Conservation (phyloP, 306 rosid genomes). For the Prunus mira region DNA sequence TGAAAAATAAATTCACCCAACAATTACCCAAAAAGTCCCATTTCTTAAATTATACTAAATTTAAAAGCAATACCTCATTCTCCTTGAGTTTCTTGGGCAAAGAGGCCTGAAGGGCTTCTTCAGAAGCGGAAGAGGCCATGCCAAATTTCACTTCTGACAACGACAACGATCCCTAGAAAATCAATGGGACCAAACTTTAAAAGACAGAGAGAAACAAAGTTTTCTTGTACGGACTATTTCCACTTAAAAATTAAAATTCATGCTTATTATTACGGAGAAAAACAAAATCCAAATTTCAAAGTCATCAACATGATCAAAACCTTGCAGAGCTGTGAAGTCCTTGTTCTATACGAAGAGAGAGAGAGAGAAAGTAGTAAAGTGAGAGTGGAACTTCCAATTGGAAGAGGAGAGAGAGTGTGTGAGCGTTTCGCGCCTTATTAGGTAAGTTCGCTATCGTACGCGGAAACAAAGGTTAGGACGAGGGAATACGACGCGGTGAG, state of each 20-base stretch:
- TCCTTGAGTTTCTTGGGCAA: conserved; percentile 45
- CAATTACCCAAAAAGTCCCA: neutral
- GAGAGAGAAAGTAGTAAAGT: neutral
- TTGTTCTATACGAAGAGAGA: neutral
- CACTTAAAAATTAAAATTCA: neutral
- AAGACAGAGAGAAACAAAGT: neutral
- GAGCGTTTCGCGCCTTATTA: neutral
- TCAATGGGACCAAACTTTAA: neutral
- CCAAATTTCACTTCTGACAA: conserved; percentile 37
- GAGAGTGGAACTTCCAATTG: neutral
- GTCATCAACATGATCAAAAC: neutral
- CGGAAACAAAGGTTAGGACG: neutral
- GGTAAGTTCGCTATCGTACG: conserved; percentile 12
- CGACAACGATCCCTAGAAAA: neutral
- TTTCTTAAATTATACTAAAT: neutral
- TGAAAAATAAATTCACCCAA: neutral
- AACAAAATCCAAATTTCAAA: neutral
- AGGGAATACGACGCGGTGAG: neutral
- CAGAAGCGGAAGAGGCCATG: conserved; percentile 19
- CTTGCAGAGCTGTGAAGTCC: neutral
- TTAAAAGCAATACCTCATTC: conserved; percentile 32
- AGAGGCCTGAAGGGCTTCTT: conserved; percentile 15
- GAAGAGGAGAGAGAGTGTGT: neutral
- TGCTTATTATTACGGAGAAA: neutral
- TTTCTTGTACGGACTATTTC: neutral